phyloP scores from a whole-genome alignment of 2,329 filamentous ascomycete genomes.

The Neopestalotiopsis rosae region DNA sequence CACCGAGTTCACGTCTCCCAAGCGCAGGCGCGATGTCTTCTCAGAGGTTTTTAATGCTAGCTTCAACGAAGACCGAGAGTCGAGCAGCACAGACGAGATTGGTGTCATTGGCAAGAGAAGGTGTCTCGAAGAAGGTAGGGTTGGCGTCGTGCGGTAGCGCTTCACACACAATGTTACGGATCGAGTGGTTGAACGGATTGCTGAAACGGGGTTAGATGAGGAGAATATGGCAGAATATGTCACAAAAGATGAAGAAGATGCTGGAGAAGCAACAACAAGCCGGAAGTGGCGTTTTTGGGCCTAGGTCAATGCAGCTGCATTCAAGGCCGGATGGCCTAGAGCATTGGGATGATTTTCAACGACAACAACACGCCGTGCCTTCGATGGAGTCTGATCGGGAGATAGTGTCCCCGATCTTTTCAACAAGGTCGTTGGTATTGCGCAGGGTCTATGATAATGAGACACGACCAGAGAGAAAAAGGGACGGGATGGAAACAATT shows the following conservation, averaged over 20 bases:
- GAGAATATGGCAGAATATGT: neutral
- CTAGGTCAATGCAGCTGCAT: neutral
- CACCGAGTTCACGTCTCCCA: constrained; percentile 24
- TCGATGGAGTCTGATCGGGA: neutral
- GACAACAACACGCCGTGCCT: no score
- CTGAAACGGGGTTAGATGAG: constrained; percentile 11
- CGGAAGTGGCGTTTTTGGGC: neutral
- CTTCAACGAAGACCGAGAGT: constrained; percentile 36
- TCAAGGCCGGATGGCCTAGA: neutral
- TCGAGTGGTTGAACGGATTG: constrained; percentile 1
- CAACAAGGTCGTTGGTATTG: neutral
- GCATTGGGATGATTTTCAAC: neutral
- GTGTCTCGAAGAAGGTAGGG: constrained; percentile 33
- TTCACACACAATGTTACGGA: neutral
- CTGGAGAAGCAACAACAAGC: neutral
- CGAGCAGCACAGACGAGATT: constrained; percentile 23
- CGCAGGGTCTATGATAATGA: neutral
- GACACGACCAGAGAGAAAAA: neutral
- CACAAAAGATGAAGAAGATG: neutral
- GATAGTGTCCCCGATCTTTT: neutral
- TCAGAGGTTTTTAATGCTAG: constrained; percentile 37
- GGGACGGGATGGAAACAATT: neutral
- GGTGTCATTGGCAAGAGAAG: constrained; percentile 30
- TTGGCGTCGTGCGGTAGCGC: constrained; percentile 33
- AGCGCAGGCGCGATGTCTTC: constrained; percentile 32